Evolutionary conservation across 208 protist genomes (phyloP).

Genomic region (Acanthamoeba comandoni): DNA sequence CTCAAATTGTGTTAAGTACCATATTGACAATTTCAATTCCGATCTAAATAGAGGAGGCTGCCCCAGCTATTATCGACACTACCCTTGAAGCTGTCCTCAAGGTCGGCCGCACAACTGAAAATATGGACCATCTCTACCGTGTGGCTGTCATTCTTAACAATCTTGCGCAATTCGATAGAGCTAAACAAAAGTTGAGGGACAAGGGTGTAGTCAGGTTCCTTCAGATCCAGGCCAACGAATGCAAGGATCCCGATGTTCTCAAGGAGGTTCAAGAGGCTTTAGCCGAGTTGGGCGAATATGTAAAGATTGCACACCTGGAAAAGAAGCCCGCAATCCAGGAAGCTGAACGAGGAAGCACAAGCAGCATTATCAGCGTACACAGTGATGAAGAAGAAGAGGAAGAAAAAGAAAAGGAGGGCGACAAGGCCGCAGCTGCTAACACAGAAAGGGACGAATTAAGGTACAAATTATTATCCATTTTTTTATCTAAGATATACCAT

Average conservation of each 20-base stretch:
- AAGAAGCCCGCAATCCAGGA: too few species aligned
- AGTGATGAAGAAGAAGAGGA: constrained; percentile 22
- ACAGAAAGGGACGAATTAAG: too few species aligned
- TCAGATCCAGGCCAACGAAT: neutral
- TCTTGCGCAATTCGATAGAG: constrained; percentile 14
- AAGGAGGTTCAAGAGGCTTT: constrained; percentile 42
- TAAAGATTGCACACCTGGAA: too few species aligned
- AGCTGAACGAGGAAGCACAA: too few species aligned
- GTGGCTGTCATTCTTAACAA: constrained; percentile 32
- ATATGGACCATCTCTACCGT: constrained; percentile 20
- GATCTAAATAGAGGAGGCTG: too few species aligned
- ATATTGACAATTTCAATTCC: too few species aligned
- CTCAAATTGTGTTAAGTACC: too few species aligned
- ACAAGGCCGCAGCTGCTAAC: constrained; percentile 47
- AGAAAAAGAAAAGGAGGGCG: constrained; percentile 11
- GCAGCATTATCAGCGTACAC: too few species aligned
- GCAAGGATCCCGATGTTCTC: constrained; percentile 39
- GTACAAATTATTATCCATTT: too few species aligned
- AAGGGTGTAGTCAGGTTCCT: constrained; percentile 41
- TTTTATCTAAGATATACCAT: too few species aligned
- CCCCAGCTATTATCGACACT: neutral
- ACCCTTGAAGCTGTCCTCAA: constrained; percentile 45
- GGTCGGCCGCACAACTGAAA: constrained; percentile 40
- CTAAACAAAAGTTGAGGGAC: constrained; percentile 38
- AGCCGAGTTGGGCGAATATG: constrained; percentile 53